A percentile compares a stretch with the other conserved stretches of the same genome.
Conservation (phyloP, 352 stramenopile genomes). For the Phytopythium mirpurense region DNA sequence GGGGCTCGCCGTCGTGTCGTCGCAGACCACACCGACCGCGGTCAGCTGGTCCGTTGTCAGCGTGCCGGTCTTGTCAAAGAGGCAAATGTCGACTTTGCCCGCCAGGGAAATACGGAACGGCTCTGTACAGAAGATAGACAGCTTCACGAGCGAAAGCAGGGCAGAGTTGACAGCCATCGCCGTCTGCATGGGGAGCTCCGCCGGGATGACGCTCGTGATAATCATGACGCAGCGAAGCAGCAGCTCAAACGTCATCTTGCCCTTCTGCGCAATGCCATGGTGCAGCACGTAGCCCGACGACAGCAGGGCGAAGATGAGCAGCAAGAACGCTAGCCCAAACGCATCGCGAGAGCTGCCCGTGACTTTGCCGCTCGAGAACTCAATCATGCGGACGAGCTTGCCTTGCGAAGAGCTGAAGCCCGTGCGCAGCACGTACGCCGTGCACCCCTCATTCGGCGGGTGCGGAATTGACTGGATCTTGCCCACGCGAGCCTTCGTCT, state of each 20-base stretch:
- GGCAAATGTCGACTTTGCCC: slow-evolving; percentile 95
- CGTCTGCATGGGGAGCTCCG: slow-evolving; percentile 98
- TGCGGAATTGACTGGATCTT: slow-evolving; percentile 44
- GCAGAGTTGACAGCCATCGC: slow-evolving; percentile 96
- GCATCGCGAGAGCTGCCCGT: slow-evolving; percentile 94
- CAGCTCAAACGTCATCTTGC: slow-evolving; percentile 95
- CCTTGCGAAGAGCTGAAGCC: slow-evolving; percentile 98
- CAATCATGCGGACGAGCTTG: slow-evolving; percentile 97
- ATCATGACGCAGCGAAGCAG: slow-evolving; percentile 98
- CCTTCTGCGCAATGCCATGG: slow-evolving; percentile 81
- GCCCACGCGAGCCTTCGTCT: neutral
- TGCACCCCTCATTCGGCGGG: slow-evolving; percentile 88
- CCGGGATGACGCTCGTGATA: slow-evolving; percentile 97
- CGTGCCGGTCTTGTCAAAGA: slow-evolving; percentile 99
- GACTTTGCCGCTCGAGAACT: slow-evolving; percentile 96
- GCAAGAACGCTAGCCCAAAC: slow-evolving; percentile 92
- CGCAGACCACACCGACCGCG: slow-evolving; percentile 89
- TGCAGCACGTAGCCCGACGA: slow-evolving; percentile 94
- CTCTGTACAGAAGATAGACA: slow-evolving; percentile 98
- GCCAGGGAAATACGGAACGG: slow-evolving; percentile 97
- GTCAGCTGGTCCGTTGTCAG: slow-evolving; percentile 96
- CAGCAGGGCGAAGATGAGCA: slow-evolving; percentile 96
- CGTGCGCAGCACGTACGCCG: slow-evolving; percentile 94
- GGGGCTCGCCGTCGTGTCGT: slow-evolving; percentile 40
- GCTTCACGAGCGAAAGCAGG: slow-evolving; percentile 92